A percentile compares a stretch with the other conserved stretches of the same genome.
Conservation (phyloP, 139 green algal species). For the Tetraselmis chui region DNA sequence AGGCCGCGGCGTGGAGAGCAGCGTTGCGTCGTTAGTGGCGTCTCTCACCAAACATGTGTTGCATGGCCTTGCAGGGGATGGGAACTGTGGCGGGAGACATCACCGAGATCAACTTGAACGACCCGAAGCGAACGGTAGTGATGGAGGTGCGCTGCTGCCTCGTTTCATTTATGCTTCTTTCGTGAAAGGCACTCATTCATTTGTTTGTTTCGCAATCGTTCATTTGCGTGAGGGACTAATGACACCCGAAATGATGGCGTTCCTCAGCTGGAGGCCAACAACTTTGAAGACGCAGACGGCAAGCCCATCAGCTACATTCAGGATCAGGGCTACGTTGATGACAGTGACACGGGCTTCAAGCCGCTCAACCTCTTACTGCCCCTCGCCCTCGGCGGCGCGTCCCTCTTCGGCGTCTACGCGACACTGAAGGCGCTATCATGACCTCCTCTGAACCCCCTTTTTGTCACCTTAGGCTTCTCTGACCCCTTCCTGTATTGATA, state of each 20-base stretch:
- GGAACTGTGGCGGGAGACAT: slow-evolving; percentile 19
- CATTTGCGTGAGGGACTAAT: no score
- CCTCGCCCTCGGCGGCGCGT: slow-evolving; percentile 1
- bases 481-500: no score
- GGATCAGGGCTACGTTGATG: slow-evolving; percentile 11
- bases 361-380: slow-evolving; percentile 12
- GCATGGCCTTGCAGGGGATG: not conserved
- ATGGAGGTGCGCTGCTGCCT: slow-evolving; percentile 9
- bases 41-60: no score
- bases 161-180: no score
- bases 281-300: slow-evolving; percentile 17
- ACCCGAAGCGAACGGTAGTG: slow-evolving; percentile 16
- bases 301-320: slow-evolving; percentile 10
- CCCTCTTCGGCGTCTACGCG: slow-evolving; percentile 8
- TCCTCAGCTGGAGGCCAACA: slow-evolving; percentile 17
- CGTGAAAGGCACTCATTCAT: no score
- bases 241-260: no score
- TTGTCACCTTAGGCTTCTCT: no score
- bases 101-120: slow-evolving; percentile 22
- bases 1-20: no score
- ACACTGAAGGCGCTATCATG: slow-evolving; percentile 13
- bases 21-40: not conserved
- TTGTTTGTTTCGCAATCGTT: no score
- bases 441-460: no score
- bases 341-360: not conserved